These are phyloP conservation scores for Floccularia luteovirens DNA, from an alignment of 768 basidiomycete genomes.

Conservation along the genomic window DNA sequence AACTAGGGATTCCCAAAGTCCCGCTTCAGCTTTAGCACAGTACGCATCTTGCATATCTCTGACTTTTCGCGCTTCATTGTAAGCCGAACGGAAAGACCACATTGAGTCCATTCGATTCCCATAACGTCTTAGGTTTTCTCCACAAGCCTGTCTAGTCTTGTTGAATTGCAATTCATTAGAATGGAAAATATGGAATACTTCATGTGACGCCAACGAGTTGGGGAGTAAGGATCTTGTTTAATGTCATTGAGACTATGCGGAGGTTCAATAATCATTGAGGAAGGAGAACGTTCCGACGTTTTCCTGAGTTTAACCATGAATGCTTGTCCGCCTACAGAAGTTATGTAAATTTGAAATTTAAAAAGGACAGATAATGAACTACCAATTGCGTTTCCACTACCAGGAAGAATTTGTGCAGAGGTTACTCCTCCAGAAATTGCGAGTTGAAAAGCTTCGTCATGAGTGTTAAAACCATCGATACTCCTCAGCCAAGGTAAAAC, in stretches of 20 bases:
- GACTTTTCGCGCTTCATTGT: constrained; percentile 63
- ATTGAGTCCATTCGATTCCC: constrained; percentile 70
- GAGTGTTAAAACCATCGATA: constrained; percentile 82
- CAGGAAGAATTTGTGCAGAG: constrained; percentile 75
- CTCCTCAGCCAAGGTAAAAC: constrained; percentile 74
- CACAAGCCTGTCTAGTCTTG: constrained; percentile 50
- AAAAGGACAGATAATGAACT: constrained; percentile 2
- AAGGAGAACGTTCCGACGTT: constrained; percentile 67
- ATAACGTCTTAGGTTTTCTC: constrained; percentile 37
- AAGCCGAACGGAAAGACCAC: constrained; percentile 78
- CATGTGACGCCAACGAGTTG: constrained; percentile 73
- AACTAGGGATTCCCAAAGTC: constrained; percentile 29
- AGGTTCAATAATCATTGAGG: constrained; percentile 81
- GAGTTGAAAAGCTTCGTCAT: constrained; percentile 67
- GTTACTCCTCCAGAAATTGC: constrained; percentile 88
- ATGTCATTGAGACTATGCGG: constrained; percentile 55
- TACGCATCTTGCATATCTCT: constrained; percentile 65
- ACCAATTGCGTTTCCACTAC: constrained; percentile 73
- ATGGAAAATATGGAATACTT: constrained; percentile 35
- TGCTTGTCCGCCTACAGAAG: constrained; percentile 68
- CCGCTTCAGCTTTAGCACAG: constrained; percentile 52
- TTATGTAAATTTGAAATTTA: neutral
- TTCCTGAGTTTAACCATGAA: constrained; percentile 81
- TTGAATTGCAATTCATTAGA: neutral
- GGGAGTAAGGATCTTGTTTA: constrained; percentile 22